Evolutionary conservation across 768 basidiomycete species (phyloP).

Genomic region (Mycena floridula): DNA sequence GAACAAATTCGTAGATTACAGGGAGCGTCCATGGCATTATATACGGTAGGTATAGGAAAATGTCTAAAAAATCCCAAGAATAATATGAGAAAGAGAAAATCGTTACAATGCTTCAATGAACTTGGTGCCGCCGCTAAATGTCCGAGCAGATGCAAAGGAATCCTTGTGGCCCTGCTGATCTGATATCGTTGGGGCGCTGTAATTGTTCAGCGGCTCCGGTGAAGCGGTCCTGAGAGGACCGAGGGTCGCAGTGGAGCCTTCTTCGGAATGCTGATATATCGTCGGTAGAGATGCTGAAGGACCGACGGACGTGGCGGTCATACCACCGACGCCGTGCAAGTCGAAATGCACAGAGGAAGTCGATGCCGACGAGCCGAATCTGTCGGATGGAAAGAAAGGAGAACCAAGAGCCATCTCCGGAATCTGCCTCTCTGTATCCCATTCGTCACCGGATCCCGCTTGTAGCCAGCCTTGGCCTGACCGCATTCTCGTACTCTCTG

Average conservation of each 20-base stretch:
- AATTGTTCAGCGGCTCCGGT: slow-evolving; percentile 7
- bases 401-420: not conserved
- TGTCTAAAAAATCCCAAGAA: too few relatives aligned
- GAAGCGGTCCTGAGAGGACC: slow-evolving; percentile 15
- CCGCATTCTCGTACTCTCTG: too few relatives aligned
- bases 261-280: too few relatives aligned
- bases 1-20: too few relatives aligned
- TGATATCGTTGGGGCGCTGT: too few relatives aligned
- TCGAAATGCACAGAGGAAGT: slow-evolving; percentile 23
- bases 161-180: too few relatives aligned
- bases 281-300: too few relatives aligned
- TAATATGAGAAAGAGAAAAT: not conserved
- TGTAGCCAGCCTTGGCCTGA: slow-evolving; percentile 43
- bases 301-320: slow-evolving; percentile 18
- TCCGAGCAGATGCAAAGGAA: slow-evolving; percentile 20
- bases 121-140: slow-evolving; percentile 40
- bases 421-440: slow-evolving; percentile 21
- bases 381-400: slow-evolving; percentile 15
- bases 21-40: too few relatives aligned
- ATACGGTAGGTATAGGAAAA: too few relatives aligned
- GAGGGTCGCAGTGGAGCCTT: slow-evolving; percentile 14
- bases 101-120: slow-evolving; percentile 37
- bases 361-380: slow-evolving; percentile 21
- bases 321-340: slow-evolving; percentile 10
- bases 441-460: slow-evolving; percentile 43